These are phyloP conservation scores for Penicillium cataractarum DNA, from an alignment of 495 filamentous ascomycete species.

Conservation along the genomic window DNA sequence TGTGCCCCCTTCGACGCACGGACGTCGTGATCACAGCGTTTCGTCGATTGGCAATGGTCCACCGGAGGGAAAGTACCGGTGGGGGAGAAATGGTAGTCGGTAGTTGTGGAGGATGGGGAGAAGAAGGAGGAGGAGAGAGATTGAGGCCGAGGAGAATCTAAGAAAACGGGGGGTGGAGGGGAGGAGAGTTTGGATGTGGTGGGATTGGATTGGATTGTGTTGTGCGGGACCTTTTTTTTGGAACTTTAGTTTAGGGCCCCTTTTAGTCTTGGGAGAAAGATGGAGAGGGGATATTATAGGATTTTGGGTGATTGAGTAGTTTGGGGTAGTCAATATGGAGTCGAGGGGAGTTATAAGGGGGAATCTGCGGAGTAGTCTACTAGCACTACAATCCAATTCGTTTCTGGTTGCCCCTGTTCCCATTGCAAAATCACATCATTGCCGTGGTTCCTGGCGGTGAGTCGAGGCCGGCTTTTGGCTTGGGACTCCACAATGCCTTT, in stretches of 20 bases:
- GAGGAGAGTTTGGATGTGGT: constrained; percentile 11
- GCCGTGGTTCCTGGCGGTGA: constrained; percentile 27
- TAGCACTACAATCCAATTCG: constrained; percentile 2
- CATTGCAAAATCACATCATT: constrained; percentile 26
- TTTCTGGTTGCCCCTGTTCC: not conserved
- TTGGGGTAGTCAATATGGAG: too few species aligned
- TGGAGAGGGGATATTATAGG: not conserved
- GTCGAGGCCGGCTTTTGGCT: constrained; percentile 5
- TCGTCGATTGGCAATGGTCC: constrained; percentile 8
- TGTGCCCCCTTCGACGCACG: constrained; percentile 21
- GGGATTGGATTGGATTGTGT: constrained; percentile 7
- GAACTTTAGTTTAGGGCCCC: constrained; percentile 3
- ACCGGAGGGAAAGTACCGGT: constrained; percentile 1
- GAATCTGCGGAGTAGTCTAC: too few species aligned
- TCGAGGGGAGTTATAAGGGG: not conserved
- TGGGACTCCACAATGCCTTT: constrained; percentile 21
- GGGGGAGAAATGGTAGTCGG: not conserved
- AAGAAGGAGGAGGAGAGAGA: not conserved
- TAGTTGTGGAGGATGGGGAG: constrained; percentile 5
- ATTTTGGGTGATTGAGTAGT: not conserved
- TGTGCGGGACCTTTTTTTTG: constrained; percentile 11
- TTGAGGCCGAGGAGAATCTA: constrained; percentile 7
- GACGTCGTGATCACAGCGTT: constrained; percentile 16
- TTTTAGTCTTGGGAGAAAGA: not conserved
- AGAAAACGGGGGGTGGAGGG: not conserved